Conservation (phyloP, 208 protist species). For the Blechomonas ayalai region DNA sequence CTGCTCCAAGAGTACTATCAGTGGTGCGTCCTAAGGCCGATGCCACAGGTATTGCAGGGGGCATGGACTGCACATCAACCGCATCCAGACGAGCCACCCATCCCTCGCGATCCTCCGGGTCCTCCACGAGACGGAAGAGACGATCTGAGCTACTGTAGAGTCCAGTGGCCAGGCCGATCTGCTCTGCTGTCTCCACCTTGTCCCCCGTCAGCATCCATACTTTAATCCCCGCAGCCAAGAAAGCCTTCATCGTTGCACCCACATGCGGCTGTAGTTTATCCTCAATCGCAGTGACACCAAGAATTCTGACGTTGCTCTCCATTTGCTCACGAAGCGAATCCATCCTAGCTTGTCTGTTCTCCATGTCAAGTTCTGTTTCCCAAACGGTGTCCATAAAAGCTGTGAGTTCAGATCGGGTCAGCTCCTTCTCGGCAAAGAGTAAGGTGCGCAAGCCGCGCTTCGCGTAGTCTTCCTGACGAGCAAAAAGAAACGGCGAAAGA, state of each 20-base stretch:
- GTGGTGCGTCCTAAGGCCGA: no score
- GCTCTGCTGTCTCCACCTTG: slow-evolving; percentile 97
- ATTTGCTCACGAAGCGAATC: slow-evolving; percentile 53
- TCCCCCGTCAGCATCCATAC: slow-evolving; percentile 99
- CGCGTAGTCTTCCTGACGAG: slow-evolving; percentile 51
- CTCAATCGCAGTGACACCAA: slow-evolving; percentile 96
- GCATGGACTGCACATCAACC: no score
- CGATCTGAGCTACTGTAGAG: slow-evolving; percentile 44
- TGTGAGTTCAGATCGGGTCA: slow-evolving; percentile 29
- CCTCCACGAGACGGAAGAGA: slow-evolving; percentile 41
- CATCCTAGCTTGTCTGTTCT: slow-evolving; percentile 36
- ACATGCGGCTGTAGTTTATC: slow-evolving; percentile 96
- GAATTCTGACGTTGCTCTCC: slow-evolving; percentile 72
- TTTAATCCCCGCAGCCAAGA: slow-evolving; percentile 76
- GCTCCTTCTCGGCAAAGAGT: slow-evolving; percentile 48
- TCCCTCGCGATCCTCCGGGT: no score
- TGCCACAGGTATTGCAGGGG: no score
- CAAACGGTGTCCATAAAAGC: slow-evolving; percentile 21
- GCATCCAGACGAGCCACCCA: no score
- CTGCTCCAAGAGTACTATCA: no score
- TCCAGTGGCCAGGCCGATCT: slow-evolving; percentile 87
- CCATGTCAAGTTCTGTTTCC: slow-evolving; percentile 23
- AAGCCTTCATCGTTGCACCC: slow-evolving; percentile 70
- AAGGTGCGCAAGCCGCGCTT: slow-evolving; percentile 69
- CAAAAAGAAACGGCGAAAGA: neutral